A percentile compares a stretch with the other conserved stretches of the same genome.
phyloP scores from a whole-genome alignment of 208 protist species.

The Trypanosoma melophagium region DNA sequence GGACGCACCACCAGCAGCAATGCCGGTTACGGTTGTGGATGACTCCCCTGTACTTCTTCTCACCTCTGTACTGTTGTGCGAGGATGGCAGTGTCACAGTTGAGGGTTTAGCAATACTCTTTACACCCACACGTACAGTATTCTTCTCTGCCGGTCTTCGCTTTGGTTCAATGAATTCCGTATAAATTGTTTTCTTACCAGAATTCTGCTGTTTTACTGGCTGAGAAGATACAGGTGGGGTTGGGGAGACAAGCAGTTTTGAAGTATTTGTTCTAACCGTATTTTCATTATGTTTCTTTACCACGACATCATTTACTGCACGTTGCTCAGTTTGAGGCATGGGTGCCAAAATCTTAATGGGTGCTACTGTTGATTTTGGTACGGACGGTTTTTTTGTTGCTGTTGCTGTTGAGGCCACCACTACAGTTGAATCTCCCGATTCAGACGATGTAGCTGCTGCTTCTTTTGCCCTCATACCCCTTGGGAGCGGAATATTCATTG shows the following conservation, averaged over 20 bases:
- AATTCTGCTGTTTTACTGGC: background rate
- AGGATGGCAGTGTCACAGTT: too few species aligned
- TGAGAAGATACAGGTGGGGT: background rate
- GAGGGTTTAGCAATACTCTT: background rate
- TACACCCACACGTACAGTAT: background rate
- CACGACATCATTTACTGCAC: too few species aligned
- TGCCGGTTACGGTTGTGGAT: background rate
- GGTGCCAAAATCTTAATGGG: background rate
- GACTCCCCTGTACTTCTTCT: background rate
- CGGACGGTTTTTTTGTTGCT: background rate
- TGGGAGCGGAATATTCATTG: constrained; percentile 6
- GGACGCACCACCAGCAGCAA: background rate
- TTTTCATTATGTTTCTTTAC: too few species aligned
- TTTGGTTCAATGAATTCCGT: background rate
- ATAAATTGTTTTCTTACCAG: background rate
- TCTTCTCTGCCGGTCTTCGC: background rate
- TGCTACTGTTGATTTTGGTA: background rate
- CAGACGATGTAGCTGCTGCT: background rate
- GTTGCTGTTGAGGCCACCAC: background rate
- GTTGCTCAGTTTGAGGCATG: too few species aligned
- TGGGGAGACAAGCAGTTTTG: too few species aligned
- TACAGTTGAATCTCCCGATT: background rate
- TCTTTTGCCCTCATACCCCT: constrained; percentile 2
- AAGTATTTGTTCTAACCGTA: too few species aligned
- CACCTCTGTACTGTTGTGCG: background rate